Conservation (phyloP, 2,329 filamentous ascomycete genomes). For the Aspergillus sp. region DNA sequence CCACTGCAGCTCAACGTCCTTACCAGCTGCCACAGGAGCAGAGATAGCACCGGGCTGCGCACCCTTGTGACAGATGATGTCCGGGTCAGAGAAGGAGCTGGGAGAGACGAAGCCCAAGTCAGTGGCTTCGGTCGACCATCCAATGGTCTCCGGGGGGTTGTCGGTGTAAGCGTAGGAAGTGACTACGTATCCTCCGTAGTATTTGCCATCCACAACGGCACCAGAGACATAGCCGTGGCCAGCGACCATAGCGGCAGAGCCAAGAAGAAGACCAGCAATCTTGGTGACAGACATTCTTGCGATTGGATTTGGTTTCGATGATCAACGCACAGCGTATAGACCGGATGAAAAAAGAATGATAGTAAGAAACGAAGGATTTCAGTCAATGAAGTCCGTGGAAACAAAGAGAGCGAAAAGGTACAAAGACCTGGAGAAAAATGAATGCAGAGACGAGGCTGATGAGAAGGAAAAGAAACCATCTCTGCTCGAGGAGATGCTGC, state of each 20-base stretch:
- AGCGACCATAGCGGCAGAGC: constrained; percentile 30
- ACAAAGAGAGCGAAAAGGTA: constrained; percentile 22
- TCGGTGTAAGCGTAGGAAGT: constrained; percentile 27
- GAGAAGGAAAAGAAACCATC: constrained; percentile 12
- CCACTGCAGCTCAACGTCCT: constrained; percentile 55
- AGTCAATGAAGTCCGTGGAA: constrained; percentile 25
- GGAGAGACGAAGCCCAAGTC: constrained; percentile 51
- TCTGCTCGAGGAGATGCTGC: neutral
- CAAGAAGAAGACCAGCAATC: constrained; percentile 26
- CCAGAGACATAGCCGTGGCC: constrained; percentile 35
- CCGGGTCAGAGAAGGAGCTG: constrained; percentile 38
- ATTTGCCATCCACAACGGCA: constrained; percentile 29
- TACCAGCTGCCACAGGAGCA: constrained; percentile 56
- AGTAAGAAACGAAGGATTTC: constrained; percentile 23
- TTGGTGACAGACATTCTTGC: constrained; percentile 29
- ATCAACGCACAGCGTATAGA: constrained; percentile 28
- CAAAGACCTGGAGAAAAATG: constrained; percentile 22
- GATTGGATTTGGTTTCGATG: constrained; percentile 5
- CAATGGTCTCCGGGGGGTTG: constrained; percentile 41
- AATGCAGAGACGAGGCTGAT: constrained; percentile 24
- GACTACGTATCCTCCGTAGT: constrained; percentile 37
- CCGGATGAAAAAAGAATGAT: constrained; percentile 19
- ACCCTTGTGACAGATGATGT: constrained; percentile 58
- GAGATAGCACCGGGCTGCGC: constrained; percentile 46
- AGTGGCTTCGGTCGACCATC: constrained; percentile 48